Conservation (phyloP, 805 yeast species). For the Suhomyces sp. region DNA sequence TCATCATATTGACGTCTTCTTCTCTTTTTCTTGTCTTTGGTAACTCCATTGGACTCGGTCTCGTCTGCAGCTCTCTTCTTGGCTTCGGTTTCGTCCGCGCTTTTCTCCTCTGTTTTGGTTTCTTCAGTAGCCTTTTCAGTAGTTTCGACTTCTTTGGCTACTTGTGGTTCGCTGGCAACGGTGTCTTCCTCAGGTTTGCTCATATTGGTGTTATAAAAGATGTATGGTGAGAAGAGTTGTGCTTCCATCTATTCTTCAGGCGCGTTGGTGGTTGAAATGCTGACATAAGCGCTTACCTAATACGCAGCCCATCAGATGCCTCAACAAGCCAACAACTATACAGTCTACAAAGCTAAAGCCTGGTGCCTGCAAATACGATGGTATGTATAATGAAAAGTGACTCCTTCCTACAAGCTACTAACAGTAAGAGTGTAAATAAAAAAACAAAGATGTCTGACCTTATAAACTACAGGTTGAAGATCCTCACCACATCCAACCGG, state of each 20-base stretch:
- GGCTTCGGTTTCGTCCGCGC: not conserved
- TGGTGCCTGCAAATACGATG: not conserved
- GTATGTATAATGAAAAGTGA: not conserved
- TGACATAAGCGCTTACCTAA: not conserved
- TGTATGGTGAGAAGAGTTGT: not conserved
- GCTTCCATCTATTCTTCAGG: not conserved
- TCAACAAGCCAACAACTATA: not conserved
- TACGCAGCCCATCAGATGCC: not conserved
- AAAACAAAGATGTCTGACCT: conserved; percentile 58
- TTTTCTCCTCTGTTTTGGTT: conserved; percentile 1
- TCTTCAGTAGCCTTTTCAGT: conserved; percentile 1
- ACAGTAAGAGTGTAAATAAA: conserved; percentile 9
- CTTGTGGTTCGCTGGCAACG: not conserved
- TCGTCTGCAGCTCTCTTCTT: conserved; percentile 5
- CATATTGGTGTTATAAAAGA: not conserved
- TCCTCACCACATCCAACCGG: conserved; percentile 73
- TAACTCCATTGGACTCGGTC: conserved; percentile 14
- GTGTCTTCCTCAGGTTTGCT: conserved; percentile 2
- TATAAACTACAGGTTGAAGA: conserved; percentile 68
- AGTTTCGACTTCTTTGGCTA: not conserved
- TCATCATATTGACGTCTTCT: conserved; percentile 58
- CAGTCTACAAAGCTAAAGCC: not conserved
- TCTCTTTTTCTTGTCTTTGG: conserved; percentile 25
- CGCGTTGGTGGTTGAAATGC: not conserved
- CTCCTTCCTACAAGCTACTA: not conserved